These are phyloP conservation scores for Akebia trifoliata DNA, from an alignment of 164 flowering plant genomes.

Conservation along the genomic window DNA sequence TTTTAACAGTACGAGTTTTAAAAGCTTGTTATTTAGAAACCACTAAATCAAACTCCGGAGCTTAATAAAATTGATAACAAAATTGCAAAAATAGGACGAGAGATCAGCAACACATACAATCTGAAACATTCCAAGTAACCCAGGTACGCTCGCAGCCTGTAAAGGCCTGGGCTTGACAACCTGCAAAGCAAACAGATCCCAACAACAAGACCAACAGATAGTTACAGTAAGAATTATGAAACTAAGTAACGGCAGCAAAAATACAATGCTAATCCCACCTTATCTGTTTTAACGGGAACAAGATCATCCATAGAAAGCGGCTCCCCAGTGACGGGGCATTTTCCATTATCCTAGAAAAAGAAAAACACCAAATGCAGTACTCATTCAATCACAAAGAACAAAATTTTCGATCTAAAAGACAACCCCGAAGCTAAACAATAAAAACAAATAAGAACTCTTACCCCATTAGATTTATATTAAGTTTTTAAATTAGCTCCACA, in stretches of 20 bases:
- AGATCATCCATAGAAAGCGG: constrained; percentile 73
- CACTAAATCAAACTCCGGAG: not conserved
- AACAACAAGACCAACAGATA: constrained; percentile 1
- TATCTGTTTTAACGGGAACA: constrained; percentile 72
- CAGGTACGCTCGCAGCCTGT: constrained; percentile 96
- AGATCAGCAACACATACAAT: no score
- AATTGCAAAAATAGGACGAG: not conserved
- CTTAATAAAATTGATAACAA: not conserved
- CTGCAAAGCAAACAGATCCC: constrained; percentile 34
- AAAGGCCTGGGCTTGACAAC: constrained; percentile 90
- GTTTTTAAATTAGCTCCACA: no score
- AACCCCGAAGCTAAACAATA: no score
- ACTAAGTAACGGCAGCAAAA: not conserved
- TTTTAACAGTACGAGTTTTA: no score
- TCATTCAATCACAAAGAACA: not conserved
- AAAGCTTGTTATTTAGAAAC: no score
- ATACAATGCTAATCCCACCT: no score
- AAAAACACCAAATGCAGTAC: constrained; percentile 9
- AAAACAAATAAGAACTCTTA: no score
- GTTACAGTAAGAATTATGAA: not conserved
- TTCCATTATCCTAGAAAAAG: constrained; percentile 73
- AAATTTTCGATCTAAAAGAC: no score
- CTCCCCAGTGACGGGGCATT: constrained; percentile 94
- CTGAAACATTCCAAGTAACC: constrained; percentile 96
- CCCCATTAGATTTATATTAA: no score